phyloP scores from a whole-genome alignment of 768 basidiomycete species.

The Boletellus emodensis region DNA sequence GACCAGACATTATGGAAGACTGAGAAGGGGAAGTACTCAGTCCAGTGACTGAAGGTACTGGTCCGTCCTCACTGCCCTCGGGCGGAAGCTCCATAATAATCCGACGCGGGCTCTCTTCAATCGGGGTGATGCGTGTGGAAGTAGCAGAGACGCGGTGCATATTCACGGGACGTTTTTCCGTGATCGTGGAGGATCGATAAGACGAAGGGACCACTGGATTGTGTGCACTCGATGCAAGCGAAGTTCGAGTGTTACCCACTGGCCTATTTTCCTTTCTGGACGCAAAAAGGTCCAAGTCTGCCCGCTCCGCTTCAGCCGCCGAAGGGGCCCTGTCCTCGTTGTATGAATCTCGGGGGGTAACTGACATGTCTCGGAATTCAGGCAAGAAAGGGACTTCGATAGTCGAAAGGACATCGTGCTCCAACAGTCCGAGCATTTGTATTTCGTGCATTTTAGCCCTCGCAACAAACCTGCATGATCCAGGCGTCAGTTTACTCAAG shows the following conservation, averaged over 20 bases:
- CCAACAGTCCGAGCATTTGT: constrained; percentile 88
- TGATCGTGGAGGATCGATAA: constrained; percentile 29
- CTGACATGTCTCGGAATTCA: constrained; percentile 33
- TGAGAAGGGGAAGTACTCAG: constrained; percentile 66
- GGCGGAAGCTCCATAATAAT: constrained; percentile 49
- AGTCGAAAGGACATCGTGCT: constrained; percentile 85
- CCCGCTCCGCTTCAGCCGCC: constrained; percentile 62
- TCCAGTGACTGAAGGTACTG: constrained; percentile 31
- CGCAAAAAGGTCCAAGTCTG: constrained; percentile 68
- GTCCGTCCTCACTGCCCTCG: constrained; percentile 33
- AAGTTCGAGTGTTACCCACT: constrained; percentile 31
- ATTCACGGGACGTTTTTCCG: constrained; percentile 38
- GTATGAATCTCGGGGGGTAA: constrained; percentile 32
- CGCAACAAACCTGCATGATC: constrained; percentile 68
- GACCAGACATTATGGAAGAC: constrained; percentile 53
- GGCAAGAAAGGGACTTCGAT: constrained; percentile 82
- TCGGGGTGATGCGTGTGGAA: constrained; percentile 50
- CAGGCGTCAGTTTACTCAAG: neutral
- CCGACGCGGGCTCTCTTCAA: constrained; percentile 66
- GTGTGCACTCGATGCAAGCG: constrained; percentile 39
- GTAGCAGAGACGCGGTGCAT: constrained; percentile 50
- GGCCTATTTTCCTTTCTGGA: constrained; percentile 39
- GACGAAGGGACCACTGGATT: constrained; percentile 35
- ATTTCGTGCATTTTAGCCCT: constrained; percentile 98
- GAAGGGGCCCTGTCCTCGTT: constrained; percentile 36